Evolutionary conservation across 2,329 filamentous ascomycete species (phyloP).

Genomic region (Hymenoscyphus fructigenus): DNA sequence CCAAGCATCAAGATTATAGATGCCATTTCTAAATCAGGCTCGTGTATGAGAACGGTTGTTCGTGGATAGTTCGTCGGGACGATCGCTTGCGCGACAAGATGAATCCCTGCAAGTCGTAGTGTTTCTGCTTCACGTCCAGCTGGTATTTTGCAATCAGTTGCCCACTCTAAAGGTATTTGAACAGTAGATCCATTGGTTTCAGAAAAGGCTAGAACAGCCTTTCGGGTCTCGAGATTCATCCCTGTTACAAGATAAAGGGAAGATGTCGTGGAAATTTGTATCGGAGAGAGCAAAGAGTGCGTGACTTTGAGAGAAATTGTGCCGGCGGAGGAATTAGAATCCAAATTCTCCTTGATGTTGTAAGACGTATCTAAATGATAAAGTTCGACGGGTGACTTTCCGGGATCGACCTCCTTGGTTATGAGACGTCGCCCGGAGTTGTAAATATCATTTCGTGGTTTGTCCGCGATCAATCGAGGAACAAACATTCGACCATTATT

Average conservation of each 20-base stretch:
- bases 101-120: not conserved
- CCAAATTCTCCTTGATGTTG: not conserved
- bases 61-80: not conserved
- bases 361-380: not conserved
- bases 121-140: not conserved
- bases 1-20: not conserved
- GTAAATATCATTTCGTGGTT: constrained; percentile 10
- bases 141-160: not conserved
- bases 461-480: constrained; percentile 10
- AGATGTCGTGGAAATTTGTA: not conserved
- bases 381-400: not conserved
- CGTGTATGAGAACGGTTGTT: constrained; percentile 2
- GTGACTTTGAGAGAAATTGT: not conserved
- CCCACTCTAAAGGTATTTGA: not conserved
- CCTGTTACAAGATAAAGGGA: not conserved
- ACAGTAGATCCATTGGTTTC: constrained; percentile 4
- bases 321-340: not conserved
- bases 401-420: constrained; percentile 5
- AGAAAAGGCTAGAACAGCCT: not conserved
- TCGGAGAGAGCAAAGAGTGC: not conserved
- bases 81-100: not conserved
- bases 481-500: constrained; percentile 7
- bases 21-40: constrained; percentile 5
- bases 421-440: constrained; percentile 14
- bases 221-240: not conserved